Conservation (phyloP, 768 basidiomycete genomes). For the Naganishia kalamii region DNA sequence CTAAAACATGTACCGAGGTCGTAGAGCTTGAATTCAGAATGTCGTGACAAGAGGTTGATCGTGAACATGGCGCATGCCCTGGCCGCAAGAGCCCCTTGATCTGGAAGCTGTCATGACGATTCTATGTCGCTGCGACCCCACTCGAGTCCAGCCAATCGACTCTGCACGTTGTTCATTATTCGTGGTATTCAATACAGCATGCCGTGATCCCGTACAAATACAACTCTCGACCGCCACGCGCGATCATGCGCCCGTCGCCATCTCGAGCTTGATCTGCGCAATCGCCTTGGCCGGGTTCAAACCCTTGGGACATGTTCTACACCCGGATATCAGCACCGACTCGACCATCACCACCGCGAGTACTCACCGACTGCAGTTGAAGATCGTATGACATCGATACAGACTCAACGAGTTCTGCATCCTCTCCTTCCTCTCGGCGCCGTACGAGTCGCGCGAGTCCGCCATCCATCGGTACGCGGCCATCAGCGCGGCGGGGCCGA, state of each 20-base stretch:
- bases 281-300: slow-evolving; percentile 63
- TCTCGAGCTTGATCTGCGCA: slow-evolving; percentile 84
- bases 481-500: slow-evolving; percentile 94
- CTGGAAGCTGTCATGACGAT: no score
- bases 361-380: slow-evolving; percentile 54
- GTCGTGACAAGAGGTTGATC: no score
- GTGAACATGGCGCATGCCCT: no score
- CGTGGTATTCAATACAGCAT: slow-evolving; percentile 9
- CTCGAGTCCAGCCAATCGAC: neutral
- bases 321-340: slow-evolving; percentile 6
- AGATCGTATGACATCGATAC: slow-evolving; percentile 98
- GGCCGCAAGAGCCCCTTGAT: no score
- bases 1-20: no score
- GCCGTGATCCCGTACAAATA: neutral
- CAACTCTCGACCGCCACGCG: neutral
- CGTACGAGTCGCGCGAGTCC: slow-evolving; percentile 82
- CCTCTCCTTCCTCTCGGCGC: slow-evolving; percentile 74
- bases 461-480: slow-evolving; percentile 97
- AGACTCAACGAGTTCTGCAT: slow-evolving; percentile 93
- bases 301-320: slow-evolving; percentile 54
- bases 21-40: no score
- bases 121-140: neutral
- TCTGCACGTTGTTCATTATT: neutral
- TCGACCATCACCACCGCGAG: neutral
- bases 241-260: slow-evolving; percentile 33